phyloP scores from a whole-genome alignment of 768 basidiomycete species.

The Harrya chromipes region DNA sequence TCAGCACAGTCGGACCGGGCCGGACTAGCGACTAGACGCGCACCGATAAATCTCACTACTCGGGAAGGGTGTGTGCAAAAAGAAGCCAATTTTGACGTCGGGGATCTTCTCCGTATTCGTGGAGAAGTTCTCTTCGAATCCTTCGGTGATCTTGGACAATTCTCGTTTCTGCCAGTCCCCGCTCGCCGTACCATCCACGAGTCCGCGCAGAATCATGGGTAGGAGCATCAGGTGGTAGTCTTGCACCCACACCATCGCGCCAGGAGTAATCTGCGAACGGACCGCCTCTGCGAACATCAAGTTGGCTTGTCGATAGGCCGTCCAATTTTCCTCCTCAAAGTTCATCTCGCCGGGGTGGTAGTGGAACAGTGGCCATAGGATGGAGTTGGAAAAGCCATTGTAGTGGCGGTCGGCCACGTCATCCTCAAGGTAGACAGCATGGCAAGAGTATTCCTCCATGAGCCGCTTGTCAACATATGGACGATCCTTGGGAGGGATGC shows the following conservation, averaged over 20 bases:
- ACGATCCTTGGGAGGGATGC: slow-evolving; percentile 92
- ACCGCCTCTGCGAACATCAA: slow-evolving; percentile 91
- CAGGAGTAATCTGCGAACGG: slow-evolving; percentile 70
- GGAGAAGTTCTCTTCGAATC: slow-evolving; percentile 50
- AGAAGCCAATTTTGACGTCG: slow-evolving; percentile 95
- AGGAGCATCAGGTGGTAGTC: slow-evolving; percentile 98
- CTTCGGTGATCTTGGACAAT: slow-evolving; percentile 68
- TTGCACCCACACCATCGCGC: slow-evolving; percentile 99
- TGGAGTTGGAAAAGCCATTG: slow-evolving; percentile 99
- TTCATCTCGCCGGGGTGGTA: slow-evolving; percentile 99
- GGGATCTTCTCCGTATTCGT: slow-evolving; percentile 41
- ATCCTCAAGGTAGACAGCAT: slow-evolving; percentile 96
- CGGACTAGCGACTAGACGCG: slow-evolving; percentile 28
- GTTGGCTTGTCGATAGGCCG: slow-evolving; percentile 96
- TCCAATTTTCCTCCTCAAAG: slow-evolving; percentile 98
- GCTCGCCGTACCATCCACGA: slow-evolving; percentile 69
- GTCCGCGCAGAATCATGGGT: slow-evolving; percentile 88
- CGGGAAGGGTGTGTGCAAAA: slow-evolving; percentile 98
- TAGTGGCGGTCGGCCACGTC: slow-evolving; percentile 98
- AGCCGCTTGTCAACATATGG: slow-evolving; percentile 86
- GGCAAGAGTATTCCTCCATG: slow-evolving; percentile 93
- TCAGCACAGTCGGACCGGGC: slow-evolving; percentile 9
- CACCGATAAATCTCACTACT: slow-evolving; percentile 96
- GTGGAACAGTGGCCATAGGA: slow-evolving; percentile 99
- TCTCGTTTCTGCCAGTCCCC: slow-evolving; percentile 60